Evolutionary conservation across 176 grass and related monocot genomes (phyloP).

Genomic region (Ananas comosus): DNA sequence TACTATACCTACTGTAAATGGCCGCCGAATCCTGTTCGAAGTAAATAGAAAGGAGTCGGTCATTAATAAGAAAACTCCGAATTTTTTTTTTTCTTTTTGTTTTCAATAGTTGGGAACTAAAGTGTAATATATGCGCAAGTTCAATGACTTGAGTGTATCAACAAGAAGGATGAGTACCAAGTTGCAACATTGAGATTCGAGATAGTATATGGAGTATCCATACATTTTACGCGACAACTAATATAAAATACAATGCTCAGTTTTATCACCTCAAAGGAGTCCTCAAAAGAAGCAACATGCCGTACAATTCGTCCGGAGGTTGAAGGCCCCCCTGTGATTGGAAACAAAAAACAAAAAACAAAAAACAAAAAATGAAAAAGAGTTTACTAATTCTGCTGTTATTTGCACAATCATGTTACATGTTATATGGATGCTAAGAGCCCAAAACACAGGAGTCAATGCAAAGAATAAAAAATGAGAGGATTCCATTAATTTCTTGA

Average conservation of each 20-base stretch:
- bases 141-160: no score
- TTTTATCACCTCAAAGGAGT: conserved; percentile 50
- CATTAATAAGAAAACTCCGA: no score
- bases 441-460: background rate
- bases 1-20: background rate
- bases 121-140: no score
- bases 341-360: conserved; percentile 12
- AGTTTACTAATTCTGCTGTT: background rate
- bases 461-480: background rate
- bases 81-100: no score
- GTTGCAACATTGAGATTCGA: no score
- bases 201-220: no score
- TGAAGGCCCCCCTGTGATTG: conserved; percentile 38
- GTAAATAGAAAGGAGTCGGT: no score
- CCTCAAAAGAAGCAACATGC: conserved; percentile 74
- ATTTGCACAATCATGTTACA: conserved; percentile 3
- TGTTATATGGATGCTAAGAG: background rate
- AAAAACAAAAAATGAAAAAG: conserved; percentile 5
- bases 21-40: no score
- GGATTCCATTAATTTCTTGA: background rate
- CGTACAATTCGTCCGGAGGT: conserved; percentile 50
- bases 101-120: no score
- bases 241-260: conserved; percentile 2
- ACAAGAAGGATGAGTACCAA: no score
- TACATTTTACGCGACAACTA: no score